Conservation (phyloP, 257 asterid species). For the Fraxinus pennsylvanica region DNA sequence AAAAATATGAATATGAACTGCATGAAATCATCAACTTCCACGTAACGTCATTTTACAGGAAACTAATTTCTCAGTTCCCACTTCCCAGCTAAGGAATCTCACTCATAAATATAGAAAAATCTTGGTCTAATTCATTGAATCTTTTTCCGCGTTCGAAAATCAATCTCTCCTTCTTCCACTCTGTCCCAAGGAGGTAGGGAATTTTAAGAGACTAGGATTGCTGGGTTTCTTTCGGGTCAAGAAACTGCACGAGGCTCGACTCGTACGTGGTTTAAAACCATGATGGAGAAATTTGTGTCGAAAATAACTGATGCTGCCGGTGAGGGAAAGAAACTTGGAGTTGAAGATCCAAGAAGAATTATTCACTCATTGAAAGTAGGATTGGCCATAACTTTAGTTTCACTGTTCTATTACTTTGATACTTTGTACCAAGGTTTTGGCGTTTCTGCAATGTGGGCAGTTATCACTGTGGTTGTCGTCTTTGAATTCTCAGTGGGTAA, state of each 20-base stretch:
- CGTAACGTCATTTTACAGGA: neutral
- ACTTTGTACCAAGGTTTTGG: constrained; percentile 29
- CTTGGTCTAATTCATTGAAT: neutral
- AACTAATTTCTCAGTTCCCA: neutral
- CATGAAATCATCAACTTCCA: neutral
- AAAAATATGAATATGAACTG: neutral
- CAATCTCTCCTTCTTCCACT: neutral
- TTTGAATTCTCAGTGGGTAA: constrained; percentile 31
- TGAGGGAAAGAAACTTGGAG: constrained; percentile 31
- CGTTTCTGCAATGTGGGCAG: constrained; percentile 36
- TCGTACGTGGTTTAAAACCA: constrained; percentile 19
- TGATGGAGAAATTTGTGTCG: neutral
- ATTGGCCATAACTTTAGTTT: constrained; percentile 25
- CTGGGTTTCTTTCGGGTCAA: constrained; percentile 1
- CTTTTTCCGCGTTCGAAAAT: neutral
- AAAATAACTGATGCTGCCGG: neutral
- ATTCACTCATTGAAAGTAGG: constrained; percentile 30
- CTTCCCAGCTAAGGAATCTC: neutral
- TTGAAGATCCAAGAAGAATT: constrained; percentile 26
- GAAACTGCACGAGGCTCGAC: constrained; percentile 12
- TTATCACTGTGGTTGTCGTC: constrained; percentile 28
- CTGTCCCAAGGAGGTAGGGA: too few relatives aligned
- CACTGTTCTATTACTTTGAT: constrained; percentile 29
- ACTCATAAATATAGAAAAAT: neutral
- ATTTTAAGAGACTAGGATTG: too few relatives aligned